Base-by-base conservation (phyloP, 805 yeast genomes). In the Metschnikowia kunwiensis region DNA sequence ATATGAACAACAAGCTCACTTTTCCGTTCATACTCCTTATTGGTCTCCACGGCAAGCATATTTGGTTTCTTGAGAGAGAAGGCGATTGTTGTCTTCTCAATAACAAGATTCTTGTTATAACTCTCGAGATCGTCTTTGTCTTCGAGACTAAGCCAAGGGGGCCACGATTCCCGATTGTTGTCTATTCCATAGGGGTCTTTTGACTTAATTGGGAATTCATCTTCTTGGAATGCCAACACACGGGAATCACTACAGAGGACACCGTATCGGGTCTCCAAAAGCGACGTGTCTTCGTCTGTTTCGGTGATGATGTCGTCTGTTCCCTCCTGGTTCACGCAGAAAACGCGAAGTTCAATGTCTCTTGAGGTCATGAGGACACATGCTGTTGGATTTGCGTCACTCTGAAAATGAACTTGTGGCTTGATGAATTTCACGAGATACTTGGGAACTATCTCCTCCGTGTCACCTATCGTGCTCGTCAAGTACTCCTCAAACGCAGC, bases 321-420 rank as follows among this genome's bases (percentile, higher is more conserved):
- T 11, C 70, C 71, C 12, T 64, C 65, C 25, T 68, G 66, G 28
- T 68, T 65, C 3, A 75, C 60, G 1, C 61, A 48, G 15, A 79
- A 58, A 6, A 75, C 65, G 34, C 81, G 73, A 40, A 75, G 52
- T 40, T 79, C 83, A 36, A 81, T 66, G 47, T 80, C 84, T 44
- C 74, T 72, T 0, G 84, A 73, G 3, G 80, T 65, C 3, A 79
- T 47, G 22, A 80, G 52, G 5, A 75, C 67, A 38, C 80, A 74
- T 1, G 75, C 62, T 10, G 70, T 60, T 1, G 65, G 67, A 31
- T 70, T 75, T 13, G 60, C 57, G 10, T 69, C 70, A 14, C 77
- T 68, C 8, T 67, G 61, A 16, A 77, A 50, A 54, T 89, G 97
- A 30, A 88, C 76, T 57, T 91, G 96, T 0, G 97, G 96, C 18